A percentile compares a stretch with the other conserved stretches of the same genome.
Conservation (phyloP, 139 green algal species). For the Dunaliella primolecta region DNA sequence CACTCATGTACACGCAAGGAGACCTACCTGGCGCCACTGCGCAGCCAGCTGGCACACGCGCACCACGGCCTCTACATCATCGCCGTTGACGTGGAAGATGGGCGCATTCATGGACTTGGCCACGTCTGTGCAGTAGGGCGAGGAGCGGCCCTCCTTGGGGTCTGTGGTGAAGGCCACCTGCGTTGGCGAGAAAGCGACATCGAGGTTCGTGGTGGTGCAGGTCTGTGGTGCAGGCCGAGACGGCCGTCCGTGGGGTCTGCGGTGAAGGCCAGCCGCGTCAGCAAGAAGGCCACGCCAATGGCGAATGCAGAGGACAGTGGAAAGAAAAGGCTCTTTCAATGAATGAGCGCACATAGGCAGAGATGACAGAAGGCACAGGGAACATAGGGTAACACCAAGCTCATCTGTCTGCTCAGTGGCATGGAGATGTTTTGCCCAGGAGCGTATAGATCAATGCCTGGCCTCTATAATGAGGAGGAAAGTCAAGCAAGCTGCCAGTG, state of each 20-base stretch:
- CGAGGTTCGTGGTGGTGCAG: not conserved
- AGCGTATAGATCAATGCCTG: too few relatives aligned
- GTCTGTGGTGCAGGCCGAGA: not conserved
- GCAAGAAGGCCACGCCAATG: too few relatives aligned
- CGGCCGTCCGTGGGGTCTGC: constrained; percentile 3
- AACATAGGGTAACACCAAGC: too few relatives aligned
- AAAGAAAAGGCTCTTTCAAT: too few relatives aligned
- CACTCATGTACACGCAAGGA: not conserved
- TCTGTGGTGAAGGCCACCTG: constrained; percentile 98
- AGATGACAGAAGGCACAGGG: too few relatives aligned
- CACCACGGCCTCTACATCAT: constrained; percentile 93
- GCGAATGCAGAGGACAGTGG: too few relatives aligned
- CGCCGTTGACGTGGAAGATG: constrained; percentile 98
- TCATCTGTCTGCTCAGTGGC: too few relatives aligned
- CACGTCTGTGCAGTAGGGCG: constrained; percentile 94
- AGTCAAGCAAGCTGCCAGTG: too few relatives aligned
- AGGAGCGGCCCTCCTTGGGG: constrained; percentile 78
- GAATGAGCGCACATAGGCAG: too few relatives aligned
- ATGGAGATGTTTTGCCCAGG: too few relatives aligned
- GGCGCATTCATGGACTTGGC: constrained; percentile 90
- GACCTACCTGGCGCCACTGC: constrained; percentile 80
- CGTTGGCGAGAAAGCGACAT: not conserved
- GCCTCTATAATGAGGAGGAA: too few relatives aligned
- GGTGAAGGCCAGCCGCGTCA: too few relatives aligned
- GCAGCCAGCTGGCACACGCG: constrained; percentile 88